Base-by-base conservation (phyloP, 257 asterid genomes). In the Ligustrum vulgare region DNA sequence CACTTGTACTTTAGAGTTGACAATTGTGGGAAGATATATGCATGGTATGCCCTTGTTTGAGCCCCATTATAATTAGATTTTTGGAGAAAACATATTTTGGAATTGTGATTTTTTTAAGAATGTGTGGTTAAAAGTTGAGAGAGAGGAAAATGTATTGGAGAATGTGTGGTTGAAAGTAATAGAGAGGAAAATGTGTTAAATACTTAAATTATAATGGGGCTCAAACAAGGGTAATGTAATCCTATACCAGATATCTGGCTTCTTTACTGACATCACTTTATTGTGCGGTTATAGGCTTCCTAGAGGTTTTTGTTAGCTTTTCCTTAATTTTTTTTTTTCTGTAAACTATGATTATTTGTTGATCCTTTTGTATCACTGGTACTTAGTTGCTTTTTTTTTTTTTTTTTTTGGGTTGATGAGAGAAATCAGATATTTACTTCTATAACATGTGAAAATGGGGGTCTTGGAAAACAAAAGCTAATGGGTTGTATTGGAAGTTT, bases 281-380 rank as follows among this genome's bases (percentile, higher is more conserved):
- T 69, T 69, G 25, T 72, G 15, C 47, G 32, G 37, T 49, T 51
- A 66, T 72, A 5, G 47, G 31, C 22, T 12, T 69, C 23, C 47
- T 6, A 33, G 16, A 41, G 8, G 20, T 39, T 64, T 71, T 32
- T 35, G 25, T 6, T 77, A 39, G 64, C 36, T 65, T 78, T 58
- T 68, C 54, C 58, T 41, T 58, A 35, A 18, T 51, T 56, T 66
- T 74, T 72, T 56, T 66, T 74, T 72, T 76, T 69, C 71, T 20
- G 28, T 56, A 5, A n/a, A 34, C 36, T 15, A 65, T 66, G 80
- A 70, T 70, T 12, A 37, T 45, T 54, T 75, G 28, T n/a, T 20
- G n/a, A 43, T 41, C 67, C 75, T 69, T 75, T 49, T 34, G 45
- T 60, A 13, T 47, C 36, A 23, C 22, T 49, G 43, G 58, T 75